Percentiles rank a stretch among this genome's conserved stretches.
phyloP scores from a whole-genome alignment of 257 asterid species.

The Solanum sejunctum region DNA sequence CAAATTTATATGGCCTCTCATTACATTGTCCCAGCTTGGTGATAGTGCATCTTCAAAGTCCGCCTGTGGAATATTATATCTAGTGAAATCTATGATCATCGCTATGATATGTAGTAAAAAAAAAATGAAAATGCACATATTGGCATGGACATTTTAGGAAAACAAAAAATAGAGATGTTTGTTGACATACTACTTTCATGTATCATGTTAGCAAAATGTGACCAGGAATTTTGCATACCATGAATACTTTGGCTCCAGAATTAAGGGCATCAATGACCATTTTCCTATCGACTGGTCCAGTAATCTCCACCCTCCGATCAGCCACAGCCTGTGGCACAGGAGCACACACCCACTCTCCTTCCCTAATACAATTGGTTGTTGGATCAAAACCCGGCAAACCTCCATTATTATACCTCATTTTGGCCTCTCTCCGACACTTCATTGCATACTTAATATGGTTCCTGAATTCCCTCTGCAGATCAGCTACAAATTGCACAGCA shows the following conservation, averaged over 20 bases:
- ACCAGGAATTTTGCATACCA: conserved; percentile 27
- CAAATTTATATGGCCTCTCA: conserved; percentile 72
- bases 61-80: conserved; percentile 31
- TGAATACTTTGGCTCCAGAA: conserved; percentile 92
- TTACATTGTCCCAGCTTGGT: conserved; percentile 91
- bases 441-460: conserved; percentile 53
- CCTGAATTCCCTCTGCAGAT: conserved; percentile 67
- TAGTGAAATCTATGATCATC: neutral
- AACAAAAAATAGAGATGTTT: too few relatives aligned
- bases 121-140: neutral
- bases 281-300: conserved; percentile 93
- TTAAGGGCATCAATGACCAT: conserved; percentile 95
- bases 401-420: conserved; percentile 50
- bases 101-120: neutral
- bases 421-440: conserved; percentile 66
- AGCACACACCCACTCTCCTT: conserved; percentile 66
- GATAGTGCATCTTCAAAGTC: conserved; percentile 94
- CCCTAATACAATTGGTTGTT: conserved; percentile 53
- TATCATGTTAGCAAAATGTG: neutral
- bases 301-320: conserved; percentile 87
- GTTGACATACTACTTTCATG: too few relatives aligned
- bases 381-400: conserved; percentile 70
- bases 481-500: conserved; percentile 66
- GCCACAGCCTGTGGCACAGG: conserved; percentile 64
- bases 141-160: too few relatives aligned